Evolutionary conservation across 441 rosid species (phyloP).

Genomic region (Euphorbia corollata): DNA sequence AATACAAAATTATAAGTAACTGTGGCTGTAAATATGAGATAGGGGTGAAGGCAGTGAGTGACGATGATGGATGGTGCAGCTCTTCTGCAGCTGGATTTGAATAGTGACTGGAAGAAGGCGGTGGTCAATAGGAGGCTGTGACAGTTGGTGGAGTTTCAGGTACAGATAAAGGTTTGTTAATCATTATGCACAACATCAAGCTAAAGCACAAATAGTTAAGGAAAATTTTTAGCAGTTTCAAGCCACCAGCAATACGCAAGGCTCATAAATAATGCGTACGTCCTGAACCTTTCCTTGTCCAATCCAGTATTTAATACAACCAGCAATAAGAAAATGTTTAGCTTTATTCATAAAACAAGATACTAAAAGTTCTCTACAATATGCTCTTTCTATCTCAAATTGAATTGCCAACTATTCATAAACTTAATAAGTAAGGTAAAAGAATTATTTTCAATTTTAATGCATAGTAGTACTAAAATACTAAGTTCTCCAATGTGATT

Average conservation of each 20-base stretch:
- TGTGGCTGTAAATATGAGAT: background rate
- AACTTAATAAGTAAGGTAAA: background rate
- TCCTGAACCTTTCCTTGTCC: background rate
- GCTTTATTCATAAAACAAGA: background rate
- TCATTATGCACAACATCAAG: background rate
- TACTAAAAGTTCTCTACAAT: background rate
- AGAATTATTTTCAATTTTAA: background rate
- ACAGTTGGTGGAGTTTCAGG: background rate
- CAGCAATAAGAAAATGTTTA: background rate
- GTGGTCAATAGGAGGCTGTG: background rate
- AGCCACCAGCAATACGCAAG: background rate
- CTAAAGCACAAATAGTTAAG: background rate
- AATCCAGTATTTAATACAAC: background rate
- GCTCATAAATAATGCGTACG: background rate
- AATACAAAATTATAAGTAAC: background rate
- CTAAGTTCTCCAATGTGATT: background rate
- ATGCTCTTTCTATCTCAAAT: background rate
- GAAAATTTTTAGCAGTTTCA: background rate
- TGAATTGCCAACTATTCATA: background rate
- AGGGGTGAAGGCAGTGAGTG: background rate
- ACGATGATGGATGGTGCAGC: background rate
- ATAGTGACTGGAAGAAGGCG: no score
- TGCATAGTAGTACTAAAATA: background rate
- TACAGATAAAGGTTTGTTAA: background rate
- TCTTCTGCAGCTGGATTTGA: background rate